Percentiles rank a stretch among this genome's conserved stretches.
These are phyloP conservation scores for Trametes elegans DNA, from an alignment of 768 basidiomycete genomes.

Conservation along the genomic window DNA sequence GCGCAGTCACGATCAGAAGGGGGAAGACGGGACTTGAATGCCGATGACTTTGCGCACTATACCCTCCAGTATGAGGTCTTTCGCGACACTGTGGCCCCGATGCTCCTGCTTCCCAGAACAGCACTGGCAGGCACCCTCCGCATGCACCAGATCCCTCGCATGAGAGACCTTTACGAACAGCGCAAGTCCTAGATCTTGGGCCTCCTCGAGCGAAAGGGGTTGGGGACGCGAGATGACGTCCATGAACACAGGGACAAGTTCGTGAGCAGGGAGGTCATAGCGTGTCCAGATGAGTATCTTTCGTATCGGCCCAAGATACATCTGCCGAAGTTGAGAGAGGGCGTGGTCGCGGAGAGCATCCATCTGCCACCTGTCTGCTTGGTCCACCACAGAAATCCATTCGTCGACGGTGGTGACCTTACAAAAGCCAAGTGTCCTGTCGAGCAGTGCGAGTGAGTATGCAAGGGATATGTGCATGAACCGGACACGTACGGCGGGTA, in stretches of 20 bases:
- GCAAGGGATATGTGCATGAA: neutral
- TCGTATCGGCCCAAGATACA: constrained; percentile 11
- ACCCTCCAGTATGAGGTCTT: neutral
- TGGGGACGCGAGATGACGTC: constrained; percentile 12
- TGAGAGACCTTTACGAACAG: constrained; percentile 9
- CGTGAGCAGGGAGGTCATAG: constrained; percentile 6
- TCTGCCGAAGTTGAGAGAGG: neutral
- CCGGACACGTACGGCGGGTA: constrained; percentile 15
- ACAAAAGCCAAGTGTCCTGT: constrained; percentile 6
- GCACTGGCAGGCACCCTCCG: constrained; percentile 4
- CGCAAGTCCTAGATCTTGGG: constrained; percentile 3
- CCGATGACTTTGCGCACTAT: neutral
- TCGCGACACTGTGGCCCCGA: neutral
- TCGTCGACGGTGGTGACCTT: constrained; percentile 14
- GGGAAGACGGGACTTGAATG: neutral
- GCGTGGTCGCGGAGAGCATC: constrained; percentile 12
- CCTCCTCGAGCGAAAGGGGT: constrained; percentile 8
- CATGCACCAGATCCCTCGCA: constrained; percentile 6
- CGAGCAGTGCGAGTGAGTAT: neutral
- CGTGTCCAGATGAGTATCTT: constrained; percentile 18
- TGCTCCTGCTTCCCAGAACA: neutral
- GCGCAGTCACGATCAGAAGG: no score
- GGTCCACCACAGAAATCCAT: constrained; percentile 19
- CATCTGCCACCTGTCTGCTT: constrained; percentile 20
- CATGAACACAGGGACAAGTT: constrained; percentile 11